A percentile compares a stretch with the other conserved stretches of the same genome.
phyloP scores from a whole-genome alignment of 805 yeast genomes.

The Candida patagonica region DNA sequence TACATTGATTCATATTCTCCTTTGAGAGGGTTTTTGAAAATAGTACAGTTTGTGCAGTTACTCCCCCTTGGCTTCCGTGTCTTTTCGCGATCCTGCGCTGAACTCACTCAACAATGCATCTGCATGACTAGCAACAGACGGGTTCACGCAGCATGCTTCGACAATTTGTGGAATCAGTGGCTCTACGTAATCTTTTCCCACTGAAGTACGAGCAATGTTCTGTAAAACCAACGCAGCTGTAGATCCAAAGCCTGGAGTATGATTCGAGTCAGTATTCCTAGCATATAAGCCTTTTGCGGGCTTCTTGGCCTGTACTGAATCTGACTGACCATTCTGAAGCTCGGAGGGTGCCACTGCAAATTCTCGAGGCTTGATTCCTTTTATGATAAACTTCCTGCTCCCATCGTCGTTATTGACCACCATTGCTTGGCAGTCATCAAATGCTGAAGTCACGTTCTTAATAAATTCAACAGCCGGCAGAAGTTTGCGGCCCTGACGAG shows the following conservation, averaged over 20 bases:
- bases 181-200: conserved; percentile 18
- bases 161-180: conserved; percentile 13
- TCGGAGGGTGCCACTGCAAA: conserved; percentile 24
- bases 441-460: conserved; percentile 84
- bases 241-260: conserved; percentile 18
- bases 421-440: conserved; percentile 85
- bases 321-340: conserved; percentile 10
- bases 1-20: no score
- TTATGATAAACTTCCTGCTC: conserved; percentile 78
- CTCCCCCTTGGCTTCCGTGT: no score
- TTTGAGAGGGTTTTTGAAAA: no score
- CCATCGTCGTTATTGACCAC: conserved; percentile 61
- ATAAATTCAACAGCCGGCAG: conserved; percentile 96
- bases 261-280: conserved; percentile 3
- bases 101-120: conserved; percentile 18
- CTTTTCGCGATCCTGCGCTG: no score
- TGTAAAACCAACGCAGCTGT: conserved; percentile 29
- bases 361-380: conserved; percentile 84
- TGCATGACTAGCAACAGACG: conserved; percentile 16
- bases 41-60: no score
- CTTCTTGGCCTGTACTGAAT: conserved; percentile 5
- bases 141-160: conserved; percentile 20
- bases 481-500: conserved; percentile 39
- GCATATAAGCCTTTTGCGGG: conserved; percentile 1
- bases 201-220: conserved; percentile 26